A percentile compares a stretch with the other conserved stretches of the same genome.
These are phyloP conservation scores for Xylariaceae sp. DNA, from an alignment of 2,329 filamentous ascomycete species.

Conservation along the genomic window DNA sequence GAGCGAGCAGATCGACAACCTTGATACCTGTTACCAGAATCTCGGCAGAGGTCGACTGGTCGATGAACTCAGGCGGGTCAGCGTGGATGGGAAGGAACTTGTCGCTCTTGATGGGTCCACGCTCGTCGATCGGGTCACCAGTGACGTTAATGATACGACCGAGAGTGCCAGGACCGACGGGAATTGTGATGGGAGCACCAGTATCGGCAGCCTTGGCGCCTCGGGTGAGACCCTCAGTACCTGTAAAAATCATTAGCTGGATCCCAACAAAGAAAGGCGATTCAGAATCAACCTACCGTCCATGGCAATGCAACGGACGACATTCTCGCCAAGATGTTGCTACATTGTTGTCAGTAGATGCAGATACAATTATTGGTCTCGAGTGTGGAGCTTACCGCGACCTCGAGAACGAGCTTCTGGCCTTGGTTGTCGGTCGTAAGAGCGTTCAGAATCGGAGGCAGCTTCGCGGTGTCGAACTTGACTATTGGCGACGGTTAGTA, in stretches of 20 bases:
- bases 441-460: slow-evolving; percentile 96
- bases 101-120: slow-evolving; percentile 92
- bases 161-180: slow-evolving; percentile 87
- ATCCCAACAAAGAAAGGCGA: slow-evolving; percentile 12
- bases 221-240: slow-evolving; percentile 99
- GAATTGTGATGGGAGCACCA: slow-evolving; percentile 91
- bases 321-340: slow-evolving; percentile 99
- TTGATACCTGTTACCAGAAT: slow-evolving; percentile 99
- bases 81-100: slow-evolving; percentile 90
- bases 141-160: slow-evolving; percentile 99
- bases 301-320: slow-evolving; percentile 99
- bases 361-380: slow-evolving; percentile 2
- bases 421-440: slow-evolving; percentile 87
- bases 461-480: slow-evolving; percentile 92
- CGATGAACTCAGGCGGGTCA: slow-evolving; percentile 85
- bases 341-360: slow-evolving; percentile 42
- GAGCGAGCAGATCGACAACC: slow-evolving; percentile 97
- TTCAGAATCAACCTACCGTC: slow-evolving; percentile 66
- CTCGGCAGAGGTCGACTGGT: slow-evolving; percentile 95
- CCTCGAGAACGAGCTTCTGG: slow-evolving; percentile 93
- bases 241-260: slow-evolving; percentile 40
- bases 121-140: slow-evolving; percentile 99
- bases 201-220: slow-evolving; percentile 82
- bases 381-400: slow-evolving; percentile 63
- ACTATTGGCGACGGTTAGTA: slow-evolving; percentile 54